phyloP scores from a whole-genome alignment of 192 early-diverging fungal species.

The Backusella circina region DNA sequence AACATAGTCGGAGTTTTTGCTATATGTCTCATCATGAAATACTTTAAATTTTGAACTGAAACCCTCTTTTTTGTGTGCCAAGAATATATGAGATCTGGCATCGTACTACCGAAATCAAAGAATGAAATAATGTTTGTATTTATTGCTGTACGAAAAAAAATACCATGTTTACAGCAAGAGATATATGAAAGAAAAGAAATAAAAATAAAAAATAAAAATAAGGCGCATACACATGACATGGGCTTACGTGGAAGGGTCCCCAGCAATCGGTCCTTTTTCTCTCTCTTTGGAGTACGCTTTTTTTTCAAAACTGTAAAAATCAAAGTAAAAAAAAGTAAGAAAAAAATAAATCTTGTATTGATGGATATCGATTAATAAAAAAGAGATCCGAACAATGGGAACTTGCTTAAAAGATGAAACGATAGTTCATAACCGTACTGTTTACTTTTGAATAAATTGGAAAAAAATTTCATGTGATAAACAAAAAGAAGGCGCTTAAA shows the following conservation, averaged over 20 bases:
- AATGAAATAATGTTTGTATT: not conserved
- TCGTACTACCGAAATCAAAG: not conserved
- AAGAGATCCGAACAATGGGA: not conserved
- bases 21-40: not conserved
- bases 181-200: not conserved
- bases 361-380: not conserved
- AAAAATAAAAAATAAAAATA: not conserved
- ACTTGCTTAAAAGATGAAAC: not conserved
- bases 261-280: not conserved
- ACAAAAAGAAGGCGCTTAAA: not conserved
- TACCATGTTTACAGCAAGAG: not conserved
- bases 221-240: not conserved
- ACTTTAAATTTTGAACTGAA: not conserved
- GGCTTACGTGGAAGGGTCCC: not conserved
- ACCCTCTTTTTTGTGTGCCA: not conserved
- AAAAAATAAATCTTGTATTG: not conserved
- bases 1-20: not conserved
- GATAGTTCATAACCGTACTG: not conserved
- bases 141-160: not conserved
- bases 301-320: not conserved
- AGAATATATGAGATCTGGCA: not conserved
- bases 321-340: too few species aligned
- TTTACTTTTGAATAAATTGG: not conserved
- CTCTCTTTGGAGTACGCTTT: not conserved
- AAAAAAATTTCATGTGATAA: not conserved